These are phyloP conservation scores for Dactylorhiza incarnata DNA, from an alignment of 106 monocot species.

Conservation along the genomic window DNA sequence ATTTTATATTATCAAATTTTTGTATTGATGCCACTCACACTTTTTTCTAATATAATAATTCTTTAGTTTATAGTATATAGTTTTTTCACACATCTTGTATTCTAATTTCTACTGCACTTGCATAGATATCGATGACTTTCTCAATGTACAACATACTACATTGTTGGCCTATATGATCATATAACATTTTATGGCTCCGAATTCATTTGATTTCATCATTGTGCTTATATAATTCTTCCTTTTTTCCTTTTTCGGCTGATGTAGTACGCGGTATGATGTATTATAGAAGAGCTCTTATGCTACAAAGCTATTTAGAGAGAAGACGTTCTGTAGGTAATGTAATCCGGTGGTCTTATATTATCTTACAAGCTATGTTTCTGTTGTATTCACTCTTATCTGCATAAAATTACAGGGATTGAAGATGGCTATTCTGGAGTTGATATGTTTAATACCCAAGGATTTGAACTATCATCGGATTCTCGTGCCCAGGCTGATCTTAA, in stretches of 20 bases:
- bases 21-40: too few species aligned
- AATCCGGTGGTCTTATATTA: neutral
- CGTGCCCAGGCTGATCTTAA: constrained; percentile 97
- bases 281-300: constrained; percentile 85
- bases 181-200: neutral
- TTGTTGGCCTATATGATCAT: neutral
- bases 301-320: constrained; percentile 86
- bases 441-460: constrained; percentile 65
- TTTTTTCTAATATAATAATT: too few species aligned
- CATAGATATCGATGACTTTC: too few species aligned
- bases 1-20: too few species aligned
- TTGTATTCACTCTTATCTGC: neutral
- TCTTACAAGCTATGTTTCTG: neutral
- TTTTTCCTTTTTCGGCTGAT: constrained; percentile 1
- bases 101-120: too few species aligned
- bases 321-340: constrained; percentile 53
- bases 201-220: neutral
- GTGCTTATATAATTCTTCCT: neutral
- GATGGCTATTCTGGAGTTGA: constrained; percentile 56
- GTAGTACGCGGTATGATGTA: constrained; percentile 99
- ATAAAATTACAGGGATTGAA: constrained; percentile 50
- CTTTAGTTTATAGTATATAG: too few species aligned
- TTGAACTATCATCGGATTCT: constrained; percentile 60
- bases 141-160: too few species aligned
- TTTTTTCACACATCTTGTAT: too few species aligned